These are phyloP conservation scores for Backusella luteola DNA, from an alignment of 192 early-diverging fungal genomes.

Conservation along the genomic window DNA sequence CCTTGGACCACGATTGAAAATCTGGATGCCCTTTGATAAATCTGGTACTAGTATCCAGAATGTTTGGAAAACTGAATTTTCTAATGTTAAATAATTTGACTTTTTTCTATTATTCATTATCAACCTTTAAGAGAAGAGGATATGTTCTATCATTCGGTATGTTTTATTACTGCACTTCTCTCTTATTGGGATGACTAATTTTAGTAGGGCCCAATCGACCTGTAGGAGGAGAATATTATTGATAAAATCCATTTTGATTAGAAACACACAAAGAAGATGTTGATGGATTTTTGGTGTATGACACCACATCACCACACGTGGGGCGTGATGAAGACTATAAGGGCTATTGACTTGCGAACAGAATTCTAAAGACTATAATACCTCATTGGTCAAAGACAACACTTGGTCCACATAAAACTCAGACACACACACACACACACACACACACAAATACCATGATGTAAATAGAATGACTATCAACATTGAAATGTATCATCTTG, in stretches of 20 bases:
- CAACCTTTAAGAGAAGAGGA: not conserved
- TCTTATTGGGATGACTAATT: too few relatives aligned
- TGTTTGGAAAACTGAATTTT: conserved; percentile 3
- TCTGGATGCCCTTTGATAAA: too few relatives aligned
- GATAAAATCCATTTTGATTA: not conserved
- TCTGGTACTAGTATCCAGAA: not conserved
- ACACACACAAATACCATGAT: not conserved
- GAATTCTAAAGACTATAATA: not conserved
- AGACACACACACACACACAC: not conserved
- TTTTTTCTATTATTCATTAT: not conserved
- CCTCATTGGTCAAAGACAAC: not conserved
- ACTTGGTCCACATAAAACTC: not conserved
- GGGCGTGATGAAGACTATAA: not conserved
- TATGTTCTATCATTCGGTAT: not conserved
- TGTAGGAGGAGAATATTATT: not conserved
- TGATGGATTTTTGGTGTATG: not conserved
- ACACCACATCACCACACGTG: not conserved
- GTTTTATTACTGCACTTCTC: not conserved
- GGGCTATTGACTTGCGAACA: not conserved
- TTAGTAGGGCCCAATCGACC: too few relatives aligned
- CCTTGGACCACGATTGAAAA: not conserved
- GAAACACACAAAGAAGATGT: not conserved
- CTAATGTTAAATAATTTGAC: not conserved
- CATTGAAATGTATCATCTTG: not conserved
- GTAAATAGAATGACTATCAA: not conserved